These are phyloP conservation scores for Paramecium octaurelia DNA, from an alignment of 73 alveolate species.

Conservation along the genomic window DNA sequence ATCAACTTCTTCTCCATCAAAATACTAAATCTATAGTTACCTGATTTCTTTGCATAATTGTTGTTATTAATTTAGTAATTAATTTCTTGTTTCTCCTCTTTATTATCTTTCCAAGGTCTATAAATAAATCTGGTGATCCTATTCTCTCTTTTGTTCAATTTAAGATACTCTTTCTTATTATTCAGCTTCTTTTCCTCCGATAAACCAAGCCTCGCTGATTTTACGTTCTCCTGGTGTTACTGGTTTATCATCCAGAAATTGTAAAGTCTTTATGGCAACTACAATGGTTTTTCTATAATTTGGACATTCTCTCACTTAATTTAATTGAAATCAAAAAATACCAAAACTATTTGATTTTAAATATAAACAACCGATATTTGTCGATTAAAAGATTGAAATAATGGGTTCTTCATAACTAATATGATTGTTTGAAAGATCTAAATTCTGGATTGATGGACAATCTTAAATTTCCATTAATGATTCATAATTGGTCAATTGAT, in stretches of 20 bases:
- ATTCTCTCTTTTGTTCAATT: background rate
- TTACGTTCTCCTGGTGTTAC: constrained; percentile 91
- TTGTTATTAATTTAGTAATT: background rate
- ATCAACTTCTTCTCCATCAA: background rate
- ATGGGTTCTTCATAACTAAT: constrained; percentile 38
- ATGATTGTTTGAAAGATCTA: constrained; percentile 87
- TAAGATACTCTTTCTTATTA: constrained; percentile 76
- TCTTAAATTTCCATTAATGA: constrained; percentile 77
- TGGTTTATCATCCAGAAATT: constrained; percentile 94
- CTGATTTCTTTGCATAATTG: background rate
- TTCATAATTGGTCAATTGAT: constrained; percentile 47
- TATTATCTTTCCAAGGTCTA: background rate
- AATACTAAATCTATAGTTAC: background rate
- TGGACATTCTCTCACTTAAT: constrained; percentile 76
- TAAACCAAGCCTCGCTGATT: constrained; percentile 88
- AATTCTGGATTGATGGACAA: constrained; percentile 74
- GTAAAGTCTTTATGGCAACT: constrained; percentile 68
- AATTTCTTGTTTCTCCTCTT: background rate
- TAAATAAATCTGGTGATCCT: background rate
- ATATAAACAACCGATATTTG: constrained; percentile 85
- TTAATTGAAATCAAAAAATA: background rate
- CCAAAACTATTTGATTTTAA: constrained; percentile 82
- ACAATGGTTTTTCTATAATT: constrained; percentile 77
- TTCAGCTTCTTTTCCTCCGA: constrained; percentile 94
- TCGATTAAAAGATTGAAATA: constrained; percentile 75